These are phyloP conservation scores for Brassica juncea DNA, from an alignment of 345 rosid genomes.

Conservation along the genomic window DNA sequence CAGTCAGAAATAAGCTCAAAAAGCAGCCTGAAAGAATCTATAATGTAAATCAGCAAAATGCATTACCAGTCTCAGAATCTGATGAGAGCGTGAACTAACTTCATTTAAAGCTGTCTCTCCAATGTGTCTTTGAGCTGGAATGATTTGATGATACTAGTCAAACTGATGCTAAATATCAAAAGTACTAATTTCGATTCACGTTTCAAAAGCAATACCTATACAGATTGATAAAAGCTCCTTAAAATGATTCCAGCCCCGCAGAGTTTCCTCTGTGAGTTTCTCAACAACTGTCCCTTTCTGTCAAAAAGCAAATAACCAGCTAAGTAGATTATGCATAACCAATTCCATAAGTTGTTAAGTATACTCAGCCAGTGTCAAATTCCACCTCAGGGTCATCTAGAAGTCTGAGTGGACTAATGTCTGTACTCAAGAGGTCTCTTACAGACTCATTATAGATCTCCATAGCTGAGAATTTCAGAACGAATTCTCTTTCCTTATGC, in stretches of 20 bases:
- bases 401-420: conserved; percentile 74
- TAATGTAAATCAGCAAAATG: conserved; percentile 23
- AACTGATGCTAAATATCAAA: conserved; percentile 29
- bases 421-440: conserved; percentile 78
- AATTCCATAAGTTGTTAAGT: conserved; percentile 21
- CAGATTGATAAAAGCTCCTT: conserved; percentile 73
- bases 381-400: conserved; percentile 94
- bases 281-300: conserved; percentile 94
- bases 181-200: background rate
- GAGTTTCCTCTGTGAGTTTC: conserved; percentile 77
- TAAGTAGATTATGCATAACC: conserved; percentile 6
- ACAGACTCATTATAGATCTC: conserved; percentile 98
- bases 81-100: conserved; percentile 95
- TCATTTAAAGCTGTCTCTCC: conserved; percentile 95
- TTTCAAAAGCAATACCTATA: conserved; percentile 53
- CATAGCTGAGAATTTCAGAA: conserved; percentile 83
- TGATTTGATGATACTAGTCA: conserved; percentile 22
- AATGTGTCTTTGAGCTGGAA: conserved; percentile 89
- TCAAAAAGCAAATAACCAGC: conserved; percentile 32
- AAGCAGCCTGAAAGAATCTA: background rate
- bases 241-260: conserved; percentile 74
- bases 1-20: conserved; percentile 14
- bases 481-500: conserved; percentile 84
- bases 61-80: conserved; percentile 85
- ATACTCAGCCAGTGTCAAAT: conserved; percentile 30